Conservation (phyloP, 257 asterid species). For the Cynanchum wilfordii region DNA sequence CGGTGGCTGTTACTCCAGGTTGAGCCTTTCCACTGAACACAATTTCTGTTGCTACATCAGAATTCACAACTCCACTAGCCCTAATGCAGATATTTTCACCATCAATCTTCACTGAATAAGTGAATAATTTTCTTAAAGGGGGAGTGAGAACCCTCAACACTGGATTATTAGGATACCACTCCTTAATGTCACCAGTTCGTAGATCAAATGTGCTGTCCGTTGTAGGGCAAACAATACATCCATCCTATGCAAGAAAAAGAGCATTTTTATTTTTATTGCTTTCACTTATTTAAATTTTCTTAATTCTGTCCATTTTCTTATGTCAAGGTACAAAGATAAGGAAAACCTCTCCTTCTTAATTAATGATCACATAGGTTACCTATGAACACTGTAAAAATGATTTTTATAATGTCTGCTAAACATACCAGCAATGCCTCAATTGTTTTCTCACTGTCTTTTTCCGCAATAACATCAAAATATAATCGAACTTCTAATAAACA, state of each 20-base stretch:
- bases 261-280: background rate
- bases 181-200: conserved; percentile 73
- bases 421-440: background rate
- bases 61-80: conserved; percentile 32
- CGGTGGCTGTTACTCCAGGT: conserved; percentile 76
- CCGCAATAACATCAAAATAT: background rate
- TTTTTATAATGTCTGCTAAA: background rate
- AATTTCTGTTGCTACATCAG: conserved; percentile 68
- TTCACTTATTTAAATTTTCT: background rate
- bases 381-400: background rate
- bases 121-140: conserved; percentile 54
- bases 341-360: background rate
- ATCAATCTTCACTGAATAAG: conserved; percentile 63
- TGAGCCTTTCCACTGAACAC: conserved; percentile 96
- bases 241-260: conserved; percentile 50
- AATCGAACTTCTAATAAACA: background rate
- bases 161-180: conserved; percentile 94
- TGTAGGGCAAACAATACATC: conserved; percentile 88
- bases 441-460: background rate
- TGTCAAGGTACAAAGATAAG: background rate
- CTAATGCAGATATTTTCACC: conserved; percentile 63
- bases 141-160: conserved; percentile 89
- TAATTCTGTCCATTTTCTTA: background rate
- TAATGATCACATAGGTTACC: background rate
- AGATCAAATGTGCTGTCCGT: conserved; percentile 91